phyloP scores from a whole-genome alignment of 352 stramenopile genomes.

The Thraustochytrium aureum region DNA sequence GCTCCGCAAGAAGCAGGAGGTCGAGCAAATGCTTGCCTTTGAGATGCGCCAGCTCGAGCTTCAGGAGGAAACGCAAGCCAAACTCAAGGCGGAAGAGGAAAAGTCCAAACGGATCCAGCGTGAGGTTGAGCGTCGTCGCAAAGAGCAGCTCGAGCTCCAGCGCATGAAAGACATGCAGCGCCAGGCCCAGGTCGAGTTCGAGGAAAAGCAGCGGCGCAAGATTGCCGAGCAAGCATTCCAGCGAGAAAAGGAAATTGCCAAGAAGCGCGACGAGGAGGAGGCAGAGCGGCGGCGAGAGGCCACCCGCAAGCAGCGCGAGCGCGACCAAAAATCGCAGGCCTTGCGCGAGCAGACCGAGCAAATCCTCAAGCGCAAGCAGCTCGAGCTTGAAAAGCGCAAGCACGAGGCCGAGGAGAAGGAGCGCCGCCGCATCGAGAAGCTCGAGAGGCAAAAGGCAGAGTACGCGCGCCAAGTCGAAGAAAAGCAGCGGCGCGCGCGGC shows the following conservation, averaged over 20 bases:
- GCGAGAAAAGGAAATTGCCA: constrained; percentile 68
- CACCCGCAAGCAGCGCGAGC: constrained; percentile 27
- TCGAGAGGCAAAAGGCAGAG: constrained; percentile 50
- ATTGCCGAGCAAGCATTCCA: constrained; percentile 69
- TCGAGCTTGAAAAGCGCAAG: constrained; percentile 29
- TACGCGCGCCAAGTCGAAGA: constrained; percentile 68
- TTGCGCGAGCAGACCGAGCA: constrained; percentile 75
- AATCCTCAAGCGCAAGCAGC: constrained; percentile 2
- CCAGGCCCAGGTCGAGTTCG: constrained; percentile 63
- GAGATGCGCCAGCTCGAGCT: constrained; percentile 66
- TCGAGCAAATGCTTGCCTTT: constrained; percentile 56
- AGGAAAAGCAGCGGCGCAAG: constrained; percentile 70
- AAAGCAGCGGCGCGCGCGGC: constrained; percentile 74
- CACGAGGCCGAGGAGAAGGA: constrained; percentile 69
- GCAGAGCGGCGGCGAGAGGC: constrained; percentile 63
- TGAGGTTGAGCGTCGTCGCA: constrained; percentile 55
- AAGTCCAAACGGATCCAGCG: constrained; percentile 31
- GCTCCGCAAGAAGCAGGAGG: constrained; percentile 51
- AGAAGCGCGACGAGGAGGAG: constrained; percentile 74
- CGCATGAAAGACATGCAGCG: constrained; percentile 67
- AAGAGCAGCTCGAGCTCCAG: constrained; percentile 29
- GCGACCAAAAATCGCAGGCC: constrained; percentile 68
- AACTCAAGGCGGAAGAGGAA: constrained; percentile 46
- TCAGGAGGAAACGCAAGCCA: constrained; percentile 63
- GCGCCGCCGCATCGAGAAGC: constrained; percentile 64